Conservation (phyloP, 306 rosid genomes). For the Castanopsis chinensis region DNA sequence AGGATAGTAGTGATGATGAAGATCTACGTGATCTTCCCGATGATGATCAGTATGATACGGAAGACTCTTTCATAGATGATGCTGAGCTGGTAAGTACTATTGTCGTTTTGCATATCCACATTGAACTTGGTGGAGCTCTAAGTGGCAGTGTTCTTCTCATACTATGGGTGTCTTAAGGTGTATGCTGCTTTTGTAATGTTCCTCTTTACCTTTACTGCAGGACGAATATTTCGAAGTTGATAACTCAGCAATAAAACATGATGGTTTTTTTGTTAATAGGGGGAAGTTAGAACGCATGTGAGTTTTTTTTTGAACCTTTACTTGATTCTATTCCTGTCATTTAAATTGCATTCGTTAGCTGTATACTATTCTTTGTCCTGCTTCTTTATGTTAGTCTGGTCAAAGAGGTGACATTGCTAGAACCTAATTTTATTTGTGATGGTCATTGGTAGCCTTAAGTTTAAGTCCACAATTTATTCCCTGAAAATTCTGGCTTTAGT, state of each 20-base stretch:
- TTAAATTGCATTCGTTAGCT: not conserved
- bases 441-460: not conserved
- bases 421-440: not conserved
- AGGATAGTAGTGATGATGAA: conserved; percentile 94
- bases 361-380: not conserved
- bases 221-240: conserved; percentile 98
- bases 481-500: not conserved
- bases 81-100: conserved; percentile 82
- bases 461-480: not conserved
- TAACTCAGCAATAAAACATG: conserved; percentile 86
- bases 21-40: conserved; percentile 74
- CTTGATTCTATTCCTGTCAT: not conserved
- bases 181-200: conserved; percentile 14
- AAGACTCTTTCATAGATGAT: conserved; percentile 96
- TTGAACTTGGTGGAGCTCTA: conserved; percentile 23
- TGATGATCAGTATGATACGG: conserved; percentile 97
- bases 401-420: not conserved
- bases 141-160: conserved; percentile 9
- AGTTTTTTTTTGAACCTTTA: conserved; percentile 34
- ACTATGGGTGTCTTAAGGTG: conserved; percentile 3
- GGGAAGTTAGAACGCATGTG: conserved; percentile 90
- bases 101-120: conserved; percentile 19
- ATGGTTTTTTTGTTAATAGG: conserved; percentile 92
- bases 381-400: not conserved
- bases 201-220: conserved; percentile 48